Evolutionary conservation across 2,329 filamentous ascomycete species (phyloP).

Genomic region (Neofusicoccum parvum): DNA sequence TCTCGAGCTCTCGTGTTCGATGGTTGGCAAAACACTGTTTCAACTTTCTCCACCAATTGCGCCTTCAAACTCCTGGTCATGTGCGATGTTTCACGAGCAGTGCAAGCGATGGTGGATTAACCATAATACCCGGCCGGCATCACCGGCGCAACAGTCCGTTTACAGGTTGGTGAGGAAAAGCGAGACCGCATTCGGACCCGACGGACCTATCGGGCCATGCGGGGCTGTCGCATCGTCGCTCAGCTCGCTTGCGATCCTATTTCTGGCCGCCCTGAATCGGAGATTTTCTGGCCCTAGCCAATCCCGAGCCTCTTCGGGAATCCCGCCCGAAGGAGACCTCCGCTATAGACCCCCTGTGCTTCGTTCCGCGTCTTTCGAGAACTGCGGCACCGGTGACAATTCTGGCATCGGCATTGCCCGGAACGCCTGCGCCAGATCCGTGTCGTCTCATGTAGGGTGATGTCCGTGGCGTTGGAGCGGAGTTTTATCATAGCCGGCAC

Average conservation of each 20-base stretch:
- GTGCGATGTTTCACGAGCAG: slow-evolving; percentile 2
- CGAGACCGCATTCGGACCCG: background rate
- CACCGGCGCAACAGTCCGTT: background rate
- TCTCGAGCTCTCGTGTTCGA: background rate
- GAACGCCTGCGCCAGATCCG: no score
- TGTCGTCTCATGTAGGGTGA: no score
- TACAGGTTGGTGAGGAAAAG: background rate
- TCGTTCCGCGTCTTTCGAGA: no score
- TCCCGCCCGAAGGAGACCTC: no score
- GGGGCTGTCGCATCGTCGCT: background rate
- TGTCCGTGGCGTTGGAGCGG: no score
- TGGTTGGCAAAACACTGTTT: background rate
- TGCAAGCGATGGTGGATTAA: background rate
- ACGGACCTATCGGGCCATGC: background rate
- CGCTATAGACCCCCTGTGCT: no score
- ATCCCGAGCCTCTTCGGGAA: background rate
- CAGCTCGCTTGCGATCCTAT: background rate
- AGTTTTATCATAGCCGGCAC: no score
- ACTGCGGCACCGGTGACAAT: no score
- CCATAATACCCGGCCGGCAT: slow-evolving; percentile 7
- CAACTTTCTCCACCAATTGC: slow-evolving; percentile 18
- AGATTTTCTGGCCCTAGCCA: background rate
- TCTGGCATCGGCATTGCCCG: no score
- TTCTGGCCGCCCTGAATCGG: background rate
- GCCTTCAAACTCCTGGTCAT: background rate